These are phyloP conservation scores for Byssoonygena ceratinophila DNA, from an alignment of 2,329 filamentous ascomycete genomes.

Conservation along the genomic window DNA sequence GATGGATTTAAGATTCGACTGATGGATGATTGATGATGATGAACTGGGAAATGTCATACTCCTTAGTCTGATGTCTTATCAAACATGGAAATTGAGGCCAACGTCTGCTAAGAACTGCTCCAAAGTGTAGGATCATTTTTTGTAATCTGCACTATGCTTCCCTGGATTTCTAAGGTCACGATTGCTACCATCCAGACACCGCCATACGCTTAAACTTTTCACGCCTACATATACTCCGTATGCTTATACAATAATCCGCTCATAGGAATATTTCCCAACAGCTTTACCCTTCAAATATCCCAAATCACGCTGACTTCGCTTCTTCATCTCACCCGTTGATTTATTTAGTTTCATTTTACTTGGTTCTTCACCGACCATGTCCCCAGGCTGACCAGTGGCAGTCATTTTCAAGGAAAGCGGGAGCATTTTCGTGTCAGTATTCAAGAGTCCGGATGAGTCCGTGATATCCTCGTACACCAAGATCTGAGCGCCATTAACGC, in stretches of 20 bases:
- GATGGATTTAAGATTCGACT: not conserved
- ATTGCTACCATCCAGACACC: no score
- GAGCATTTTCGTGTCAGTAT: conserved; percentile 39
- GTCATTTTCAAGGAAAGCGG: conserved; percentile 62
- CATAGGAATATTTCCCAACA: conserved; percentile 72
- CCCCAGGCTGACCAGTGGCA: conserved; percentile 27
- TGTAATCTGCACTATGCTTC: not conserved
- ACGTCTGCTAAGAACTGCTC: not conserved
- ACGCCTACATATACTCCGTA: no score
- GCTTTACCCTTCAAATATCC: conserved; percentile 68
- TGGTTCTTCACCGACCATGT: conserved; percentile 38
- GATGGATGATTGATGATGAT: not conserved
- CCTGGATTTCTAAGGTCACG: not conserved
- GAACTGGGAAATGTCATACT: not conserved
- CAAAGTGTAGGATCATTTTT: no score
- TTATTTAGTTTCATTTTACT: conserved; percentile 43
- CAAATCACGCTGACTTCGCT: conserved; percentile 60
- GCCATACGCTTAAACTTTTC: conserved; percentile 12
- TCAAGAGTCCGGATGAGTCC: not conserved
- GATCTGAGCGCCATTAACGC: conserved; percentile 30
- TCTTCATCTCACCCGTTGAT: conserved; percentile 59
- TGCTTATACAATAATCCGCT: conserved; percentile 57
- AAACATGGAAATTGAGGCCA: not conserved
- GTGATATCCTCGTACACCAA: conserved; percentile 18
- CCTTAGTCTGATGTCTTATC: not conserved